Base-by-base conservation (phyloP, 2,329 filamentous ascomycete genomes). In the Aspergillus pseudotamarii region DNA sequence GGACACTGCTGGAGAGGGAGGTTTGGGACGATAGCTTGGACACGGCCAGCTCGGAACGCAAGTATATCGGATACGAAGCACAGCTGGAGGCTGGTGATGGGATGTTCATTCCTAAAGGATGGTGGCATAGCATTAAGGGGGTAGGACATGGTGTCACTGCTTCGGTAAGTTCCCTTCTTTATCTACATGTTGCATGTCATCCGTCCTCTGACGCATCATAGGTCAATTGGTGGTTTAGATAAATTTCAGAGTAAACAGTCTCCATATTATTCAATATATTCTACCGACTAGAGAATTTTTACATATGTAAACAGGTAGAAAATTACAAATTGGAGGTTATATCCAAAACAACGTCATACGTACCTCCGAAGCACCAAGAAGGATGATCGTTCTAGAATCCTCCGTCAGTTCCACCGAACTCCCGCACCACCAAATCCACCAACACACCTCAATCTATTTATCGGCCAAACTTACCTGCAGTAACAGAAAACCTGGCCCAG, bases 111-210 rank as follows among this genome's bases (percentile, higher is more conserved):
- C 93, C 92, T 0, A 86, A 87, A 64, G 91, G 91, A 1, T 95
- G 92, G 91, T 96, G 92, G 92, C 92, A 96, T 83, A 92, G 90
- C 73, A 86, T 96, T 60, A 88, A 85, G 72, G 91, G 91, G 45
- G 71, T 84, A 53, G 87, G 86, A 1, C 69, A 80, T 60, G 82
- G 84, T 26, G 82, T 88, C 58, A 89, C 84, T 59, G 87, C 83
- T 65, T 88, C 86, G 61, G 86, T 87, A 69, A 74, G 81, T 78
- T 28, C 36, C 28, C 28, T 54, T 53, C 36, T 38, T 57, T 36
- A 30, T 71, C 53, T 19, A 12, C 32, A 2, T 26, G 12, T 57
- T 26, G n/a, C 43, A n/a, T 34, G 23, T 11, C 11, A 12, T 51
- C 10, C 21, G 34, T 26, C n/a, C 53, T 16, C 45, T 57, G 14